phyloP scores from a whole-genome alignment of 306 rosid genomes.

The barrel medic (Medicago truncatula) region DNA sequence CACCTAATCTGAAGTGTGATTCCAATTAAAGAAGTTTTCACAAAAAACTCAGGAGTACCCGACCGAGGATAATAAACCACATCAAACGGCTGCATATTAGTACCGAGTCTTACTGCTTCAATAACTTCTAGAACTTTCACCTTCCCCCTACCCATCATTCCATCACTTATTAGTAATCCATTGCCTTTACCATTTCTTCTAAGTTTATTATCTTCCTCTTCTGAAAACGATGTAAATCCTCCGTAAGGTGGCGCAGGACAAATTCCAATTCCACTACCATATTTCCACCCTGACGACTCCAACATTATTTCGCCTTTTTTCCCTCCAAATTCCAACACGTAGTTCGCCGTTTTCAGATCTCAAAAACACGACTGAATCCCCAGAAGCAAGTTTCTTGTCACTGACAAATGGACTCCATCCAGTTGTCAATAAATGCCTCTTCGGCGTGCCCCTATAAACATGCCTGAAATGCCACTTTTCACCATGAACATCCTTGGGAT shows the following conservation, averaged over 20 bases:
- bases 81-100: slow-evolving; percentile 70
- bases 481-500: slow-evolving; percentile 81
- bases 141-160: slow-evolving; percentile 58
- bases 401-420: slow-evolving; percentile 92
- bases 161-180: slow-evolving; percentile 46
- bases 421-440: slow-evolving; percentile 88
- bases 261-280: slow-evolving; percentile 52
- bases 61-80: slow-evolving; percentile 80
- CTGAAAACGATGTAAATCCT: slow-evolving; percentile 56
- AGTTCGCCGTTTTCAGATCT: slow-evolving; percentile 76
- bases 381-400: slow-evolving; percentile 80
- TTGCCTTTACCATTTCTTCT: slow-evolving; percentile 51
- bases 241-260: slow-evolving; percentile 48
- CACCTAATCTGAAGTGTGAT: slow-evolving; percentile 68
- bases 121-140: slow-evolving; percentile 69
- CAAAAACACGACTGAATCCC: slow-evolving; percentile 82
- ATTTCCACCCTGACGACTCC: slow-evolving; percentile 67
- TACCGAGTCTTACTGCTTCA: slow-evolving; percentile 72
- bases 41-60: slow-evolving; percentile 85
- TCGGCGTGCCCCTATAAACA: slow-evolving; percentile 84
- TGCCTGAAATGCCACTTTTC: slow-evolving; percentile 83
- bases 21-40: slow-evolving; percentile 64
- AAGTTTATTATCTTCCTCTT: slow-evolving; percentile 56
- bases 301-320: slow-evolving; percentile 61
- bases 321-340: slow-evolving; percentile 75